Evolutionary conservation across 2,329 filamentous ascomycete genomes (phyloP).

Genomic region (Coniochaeta sp.): DNA sequence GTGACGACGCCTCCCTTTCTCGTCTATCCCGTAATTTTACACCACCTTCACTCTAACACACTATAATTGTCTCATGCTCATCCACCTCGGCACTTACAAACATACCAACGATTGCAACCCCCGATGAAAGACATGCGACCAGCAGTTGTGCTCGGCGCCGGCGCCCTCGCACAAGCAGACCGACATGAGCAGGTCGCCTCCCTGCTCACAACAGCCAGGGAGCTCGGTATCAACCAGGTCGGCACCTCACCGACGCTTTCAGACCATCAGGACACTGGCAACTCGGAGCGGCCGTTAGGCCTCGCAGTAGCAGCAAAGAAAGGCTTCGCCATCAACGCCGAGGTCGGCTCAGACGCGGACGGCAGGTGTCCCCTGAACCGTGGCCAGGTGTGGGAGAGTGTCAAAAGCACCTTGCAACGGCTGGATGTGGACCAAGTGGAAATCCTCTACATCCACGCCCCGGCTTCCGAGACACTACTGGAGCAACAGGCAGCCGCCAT

Average conservation of each 20-base stretch:
- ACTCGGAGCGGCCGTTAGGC: background rate
- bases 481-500: background rate
- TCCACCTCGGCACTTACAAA: too few species aligned
- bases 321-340: background rate
- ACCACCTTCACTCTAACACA: background rate
- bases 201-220: background rate
- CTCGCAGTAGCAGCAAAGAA: background rate
- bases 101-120: background rate
- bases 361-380: background rate
- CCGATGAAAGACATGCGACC: background rate
- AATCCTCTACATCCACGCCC: background rate
- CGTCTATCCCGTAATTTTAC: background rate
- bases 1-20: background rate
- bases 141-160: background rate
- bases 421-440: background rate
- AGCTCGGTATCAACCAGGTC: background rate
- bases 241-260: background rate
- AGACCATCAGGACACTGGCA: background rate
- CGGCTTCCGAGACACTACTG: background rate
- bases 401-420: background rate
- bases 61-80: background rate
- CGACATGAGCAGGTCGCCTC: background rate
- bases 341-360: background rate
- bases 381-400: background rate
- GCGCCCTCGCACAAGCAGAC: background rate